Percentiles rank a stretch among this genome's conserved stretches.
These are phyloP conservation scores for Boletus subparvulus DNA, from an alignment of 768 basidiomycete genomes.

Conservation along the genomic window DNA sequence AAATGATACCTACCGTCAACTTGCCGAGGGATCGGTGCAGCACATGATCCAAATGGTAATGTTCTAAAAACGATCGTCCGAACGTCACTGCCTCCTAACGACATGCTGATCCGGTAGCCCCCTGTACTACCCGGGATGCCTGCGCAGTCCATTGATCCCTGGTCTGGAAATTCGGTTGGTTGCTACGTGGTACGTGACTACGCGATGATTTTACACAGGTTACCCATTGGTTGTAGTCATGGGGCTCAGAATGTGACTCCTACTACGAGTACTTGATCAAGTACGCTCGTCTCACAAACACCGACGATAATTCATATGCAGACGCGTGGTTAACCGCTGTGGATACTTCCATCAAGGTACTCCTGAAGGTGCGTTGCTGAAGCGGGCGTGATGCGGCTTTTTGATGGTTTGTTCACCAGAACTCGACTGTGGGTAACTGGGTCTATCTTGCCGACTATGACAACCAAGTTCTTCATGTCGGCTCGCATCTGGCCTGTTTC, in stretches of 20 bases:
- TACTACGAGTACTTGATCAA: slow-evolving; percentile 82
- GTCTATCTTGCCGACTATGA: slow-evolving; percentile 68
- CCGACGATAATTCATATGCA: slow-evolving; percentile 58
- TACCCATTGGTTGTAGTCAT: slow-evolving; percentile 46
- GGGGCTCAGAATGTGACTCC: slow-evolving; percentile 69
- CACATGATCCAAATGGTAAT: slow-evolving; percentile 47
- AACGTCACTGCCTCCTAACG: neutral
- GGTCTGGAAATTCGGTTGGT: slow-evolving; percentile 46
- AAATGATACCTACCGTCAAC: slow-evolving; percentile 57
- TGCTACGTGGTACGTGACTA: slow-evolving; percentile 52
- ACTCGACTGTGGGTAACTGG: slow-evolving; percentile 61
- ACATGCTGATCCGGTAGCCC: slow-evolving; percentile 7
- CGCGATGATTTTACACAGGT: neutral
- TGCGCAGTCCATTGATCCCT: slow-evolving; percentile 57
- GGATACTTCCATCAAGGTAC: slow-evolving; percentile 62
- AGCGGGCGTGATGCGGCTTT: accelerated
- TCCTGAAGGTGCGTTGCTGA: slow-evolving; percentile 46
- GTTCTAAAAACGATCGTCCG: slow-evolving; percentile 1
- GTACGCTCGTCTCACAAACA: slow-evolving; percentile 64
- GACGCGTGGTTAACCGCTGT: slow-evolving; percentile 71
- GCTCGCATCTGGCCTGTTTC: slow-evolving; percentile 77
- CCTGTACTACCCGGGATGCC: slow-evolving; percentile 46
- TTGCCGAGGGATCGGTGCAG: slow-evolving; percentile 52
- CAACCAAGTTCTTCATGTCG: slow-evolving; percentile 51
- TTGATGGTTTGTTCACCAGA: slow-evolving; percentile 36